phyloP scores from a whole-genome alignment of 2,329 filamentous ascomycete genomes.

The Calonectria hawksworthii region DNA sequence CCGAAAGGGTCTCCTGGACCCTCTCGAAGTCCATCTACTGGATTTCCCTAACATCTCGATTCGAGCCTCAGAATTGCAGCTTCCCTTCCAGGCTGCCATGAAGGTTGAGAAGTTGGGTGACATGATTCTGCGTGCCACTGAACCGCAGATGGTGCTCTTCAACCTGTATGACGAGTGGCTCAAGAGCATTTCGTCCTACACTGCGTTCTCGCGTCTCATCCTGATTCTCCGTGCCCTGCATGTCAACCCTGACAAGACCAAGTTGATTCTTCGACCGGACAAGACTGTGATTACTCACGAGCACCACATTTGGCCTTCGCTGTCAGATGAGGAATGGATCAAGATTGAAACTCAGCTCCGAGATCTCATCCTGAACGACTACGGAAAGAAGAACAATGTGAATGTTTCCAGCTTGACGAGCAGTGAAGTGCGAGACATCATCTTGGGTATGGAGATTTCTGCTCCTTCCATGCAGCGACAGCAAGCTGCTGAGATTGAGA shows the following conservation, averaged over 20 bases:
- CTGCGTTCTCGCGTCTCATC: constrained; percentile 95
- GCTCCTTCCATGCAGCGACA: constrained; percentile 98
- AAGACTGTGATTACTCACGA: constrained; percentile 99
- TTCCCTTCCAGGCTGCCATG: constrained; percentile 99
- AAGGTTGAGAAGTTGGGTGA: constrained; percentile 99
- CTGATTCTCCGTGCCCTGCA: constrained; percentile 94
- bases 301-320: constrained; percentile 97
- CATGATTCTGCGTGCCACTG: constrained; percentile 97
- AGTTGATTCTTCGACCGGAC: constrained; percentile 93
- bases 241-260: constrained; percentile 98
- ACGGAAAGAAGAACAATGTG: constrained; percentile 99
- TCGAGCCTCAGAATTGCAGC: constrained; percentile 93
- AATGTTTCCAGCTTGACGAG: constrained; percentile 97
- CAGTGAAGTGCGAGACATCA: constrained; percentile 98
- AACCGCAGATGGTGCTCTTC: constrained; percentile 99
- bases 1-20: constrained; percentile 95
- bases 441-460: constrained; percentile 99
- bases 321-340: constrained; percentile 98
- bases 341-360: constrained; percentile 98
- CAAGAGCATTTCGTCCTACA: constrained; percentile 98
- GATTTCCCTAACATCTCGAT: constrained; percentile 99
- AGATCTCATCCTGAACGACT: constrained; percentile 97
- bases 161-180: constrained; percentile 99
- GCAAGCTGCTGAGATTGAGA: constrained; percentile 98
- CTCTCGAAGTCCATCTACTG: constrained; percentile 94